phyloP scores from a whole-genome alignment of 2,329 filamentous ascomycete species.

The Microcyclosporella mali region DNA sequence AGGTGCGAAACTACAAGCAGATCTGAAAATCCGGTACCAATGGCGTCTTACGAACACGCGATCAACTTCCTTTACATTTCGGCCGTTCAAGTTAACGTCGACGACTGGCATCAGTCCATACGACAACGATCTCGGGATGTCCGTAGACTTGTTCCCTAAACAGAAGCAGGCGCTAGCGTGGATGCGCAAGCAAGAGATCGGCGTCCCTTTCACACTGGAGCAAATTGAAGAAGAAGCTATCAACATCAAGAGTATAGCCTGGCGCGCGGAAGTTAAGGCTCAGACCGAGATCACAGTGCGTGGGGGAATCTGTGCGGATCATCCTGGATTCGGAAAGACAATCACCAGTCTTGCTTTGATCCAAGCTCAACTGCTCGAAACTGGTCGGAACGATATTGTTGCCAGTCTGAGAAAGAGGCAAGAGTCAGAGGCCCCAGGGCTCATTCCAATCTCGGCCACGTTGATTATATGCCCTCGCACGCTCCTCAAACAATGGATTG shows the following conservation, averaged over 20 bases:
- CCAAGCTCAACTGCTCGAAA: conserved; percentile 37
- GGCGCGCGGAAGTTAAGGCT: conserved; percentile 53
- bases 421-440: conserved; percentile 15
- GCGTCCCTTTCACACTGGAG: conserved; percentile 43
- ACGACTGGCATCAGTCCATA: conserved; percentile 9
- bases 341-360: conserved; percentile 54
- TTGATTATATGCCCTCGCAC: conserved; percentile 54
- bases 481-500: conserved; percentile 53
- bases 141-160: conserved; percentile 41
- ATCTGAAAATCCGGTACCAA: not conserved
- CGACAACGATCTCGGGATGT: conserved; percentile 24
- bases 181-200: conserved; percentile 53
- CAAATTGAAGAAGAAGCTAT: conserved; percentile 53
- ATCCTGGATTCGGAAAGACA: conserved; percentile 63
- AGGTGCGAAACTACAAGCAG: not conserved
- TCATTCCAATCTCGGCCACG: conserved; percentile 50
- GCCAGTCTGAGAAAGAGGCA: conserved; percentile 5
- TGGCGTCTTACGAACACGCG: conserved; percentile 25
- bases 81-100: conserved; percentile 17
- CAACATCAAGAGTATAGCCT: conserved; percentile 39
- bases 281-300: conserved; percentile 38
- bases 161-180: conserved; percentile 53
- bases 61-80: conserved; percentile 5
- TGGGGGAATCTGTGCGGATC: conserved; percentile 58
- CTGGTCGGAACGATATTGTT: not conserved